phyloP scores from a whole-genome alignment of 148 eudicot species.

The Rhododendron molle region DNA sequence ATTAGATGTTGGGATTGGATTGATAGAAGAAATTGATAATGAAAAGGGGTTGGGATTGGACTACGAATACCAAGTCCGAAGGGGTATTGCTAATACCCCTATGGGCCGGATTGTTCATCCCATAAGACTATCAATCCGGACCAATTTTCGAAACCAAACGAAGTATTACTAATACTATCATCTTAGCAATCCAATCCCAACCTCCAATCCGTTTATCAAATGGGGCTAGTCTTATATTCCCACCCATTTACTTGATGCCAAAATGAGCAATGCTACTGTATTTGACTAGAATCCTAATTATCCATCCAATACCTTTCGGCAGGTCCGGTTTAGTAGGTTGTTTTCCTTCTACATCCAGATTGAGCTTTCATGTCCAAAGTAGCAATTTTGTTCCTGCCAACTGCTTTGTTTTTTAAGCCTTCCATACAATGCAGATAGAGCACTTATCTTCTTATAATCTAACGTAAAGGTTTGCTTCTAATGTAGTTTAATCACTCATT shows the following conservation, averaged over 20 bases:
- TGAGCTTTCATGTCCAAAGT: neutral
- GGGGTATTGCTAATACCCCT: too few relatives aligned
- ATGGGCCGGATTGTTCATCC: too few relatives aligned
- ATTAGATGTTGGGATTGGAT: too few relatives aligned
- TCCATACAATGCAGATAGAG: neutral
- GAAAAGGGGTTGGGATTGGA: too few relatives aligned
- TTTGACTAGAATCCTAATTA: neutral
- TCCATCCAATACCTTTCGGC: neutral
- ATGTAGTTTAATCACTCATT: neutral
- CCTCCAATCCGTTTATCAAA: too few relatives aligned
- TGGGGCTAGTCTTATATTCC: neutral
- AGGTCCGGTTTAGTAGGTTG: neutral
- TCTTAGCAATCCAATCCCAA: too few relatives aligned
- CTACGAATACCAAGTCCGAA: too few relatives aligned
- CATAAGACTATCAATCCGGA: too few relatives aligned
- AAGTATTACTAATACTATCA: too few relatives aligned
- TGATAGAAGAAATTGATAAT: too few relatives aligned
- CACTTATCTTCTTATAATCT: neutral
- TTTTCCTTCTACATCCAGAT: neutral
- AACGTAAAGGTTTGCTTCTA: neutral
- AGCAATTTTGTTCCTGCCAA: neutral
- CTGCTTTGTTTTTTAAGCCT: neutral
- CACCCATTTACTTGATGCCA: neutral
- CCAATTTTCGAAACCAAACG: too few relatives aligned
- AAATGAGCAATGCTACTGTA: neutral